Conservation (phyloP, 192 early-diverging fungal genomes). For the Dispira parvispora region DNA sequence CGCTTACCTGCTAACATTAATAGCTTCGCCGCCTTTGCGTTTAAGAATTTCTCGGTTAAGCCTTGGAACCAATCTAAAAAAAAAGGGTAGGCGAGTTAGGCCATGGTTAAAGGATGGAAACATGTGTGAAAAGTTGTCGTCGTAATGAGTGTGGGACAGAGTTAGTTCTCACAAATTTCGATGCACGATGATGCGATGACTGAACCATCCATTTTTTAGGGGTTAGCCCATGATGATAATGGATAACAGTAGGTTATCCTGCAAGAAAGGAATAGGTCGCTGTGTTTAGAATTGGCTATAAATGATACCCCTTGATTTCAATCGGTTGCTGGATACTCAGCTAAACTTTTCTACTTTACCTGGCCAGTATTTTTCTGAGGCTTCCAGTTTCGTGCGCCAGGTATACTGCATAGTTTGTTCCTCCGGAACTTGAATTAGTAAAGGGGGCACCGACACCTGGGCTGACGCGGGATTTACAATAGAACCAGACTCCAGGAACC, state of each 20-base stretch:
- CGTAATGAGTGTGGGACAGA: no score
- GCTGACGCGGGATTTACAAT: constrained; percentile 50
- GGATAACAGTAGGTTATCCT: neutral
- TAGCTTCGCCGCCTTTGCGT: neutral
- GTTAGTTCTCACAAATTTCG: no score
- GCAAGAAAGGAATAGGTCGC: neutral
- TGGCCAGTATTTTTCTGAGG: constrained; percentile 50
- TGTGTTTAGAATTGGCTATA: no score
- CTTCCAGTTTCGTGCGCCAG: constrained; percentile 46
- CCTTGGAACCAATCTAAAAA: neutral
- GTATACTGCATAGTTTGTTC: constrained; percentile 14
- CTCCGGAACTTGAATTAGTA: constrained; percentile 20
- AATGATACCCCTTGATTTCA: neutral
- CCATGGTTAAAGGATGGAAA: no score
- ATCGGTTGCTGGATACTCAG: neutral
- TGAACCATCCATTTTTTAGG: no score
- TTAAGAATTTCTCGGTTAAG: constrained; percentile 6
- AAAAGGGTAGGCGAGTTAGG: neutral
- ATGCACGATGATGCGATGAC: no score
- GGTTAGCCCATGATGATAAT: neutral
- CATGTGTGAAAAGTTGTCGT: neutral
- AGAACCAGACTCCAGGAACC: constrained; percentile 37
- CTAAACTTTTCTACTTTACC: constrained; percentile 19
- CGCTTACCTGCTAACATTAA: constrained; percentile 8
- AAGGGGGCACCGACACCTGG: constrained; percentile 51